A percentile compares a stretch with the other conserved stretches of the same genome.
Conservation (phyloP, 441 rosid species). For the Euphorbia schlechtendalii region DNA sequence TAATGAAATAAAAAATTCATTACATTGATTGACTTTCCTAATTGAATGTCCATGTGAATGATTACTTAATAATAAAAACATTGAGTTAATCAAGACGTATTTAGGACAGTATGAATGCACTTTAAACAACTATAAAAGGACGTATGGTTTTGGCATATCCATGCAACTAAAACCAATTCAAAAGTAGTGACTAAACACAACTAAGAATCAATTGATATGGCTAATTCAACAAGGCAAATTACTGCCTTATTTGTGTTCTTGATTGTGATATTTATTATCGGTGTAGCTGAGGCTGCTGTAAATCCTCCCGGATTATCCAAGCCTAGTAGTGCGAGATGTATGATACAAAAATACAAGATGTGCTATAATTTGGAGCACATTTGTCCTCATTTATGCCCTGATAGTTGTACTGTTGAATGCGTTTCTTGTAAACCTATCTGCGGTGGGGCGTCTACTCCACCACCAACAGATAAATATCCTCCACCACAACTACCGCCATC, state of each 20-base stretch:
- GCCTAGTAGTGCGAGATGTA: conserved; percentile 37
- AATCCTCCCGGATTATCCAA: conserved; percentile 42
- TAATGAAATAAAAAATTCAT: no score
- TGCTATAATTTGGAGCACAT: conserved; percentile 42
- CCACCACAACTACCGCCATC: not conserved
- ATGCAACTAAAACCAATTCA: not conserved
- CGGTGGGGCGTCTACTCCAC: conserved; percentile 16
- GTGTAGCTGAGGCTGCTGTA: conserved; percentile 30
- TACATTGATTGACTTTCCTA: no score
- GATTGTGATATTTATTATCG: conserved; percentile 19
- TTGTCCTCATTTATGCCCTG: conserved; percentile 48
- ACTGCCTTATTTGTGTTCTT: conserved; percentile 10
- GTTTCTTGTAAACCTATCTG: conserved; percentile 44
- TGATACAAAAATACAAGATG: conserved; percentile 33
- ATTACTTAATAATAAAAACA: no score
- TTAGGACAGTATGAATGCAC: not conserved
- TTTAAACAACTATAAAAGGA: not conserved
- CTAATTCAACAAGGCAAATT: not conserved
- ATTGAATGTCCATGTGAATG: no score
- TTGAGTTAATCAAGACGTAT: no score
- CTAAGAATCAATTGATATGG: not conserved
- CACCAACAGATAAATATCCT: conserved; percentile 5
- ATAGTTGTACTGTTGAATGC: conserved; percentile 41
- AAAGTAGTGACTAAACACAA: not conserved
- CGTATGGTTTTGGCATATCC: not conserved